Evolutionary conservation across 2,329 filamentous ascomycete genomes (phyloP), one percentile per base, ranked within the genome.

Genomic region (Myotisia sp.): DNA sequence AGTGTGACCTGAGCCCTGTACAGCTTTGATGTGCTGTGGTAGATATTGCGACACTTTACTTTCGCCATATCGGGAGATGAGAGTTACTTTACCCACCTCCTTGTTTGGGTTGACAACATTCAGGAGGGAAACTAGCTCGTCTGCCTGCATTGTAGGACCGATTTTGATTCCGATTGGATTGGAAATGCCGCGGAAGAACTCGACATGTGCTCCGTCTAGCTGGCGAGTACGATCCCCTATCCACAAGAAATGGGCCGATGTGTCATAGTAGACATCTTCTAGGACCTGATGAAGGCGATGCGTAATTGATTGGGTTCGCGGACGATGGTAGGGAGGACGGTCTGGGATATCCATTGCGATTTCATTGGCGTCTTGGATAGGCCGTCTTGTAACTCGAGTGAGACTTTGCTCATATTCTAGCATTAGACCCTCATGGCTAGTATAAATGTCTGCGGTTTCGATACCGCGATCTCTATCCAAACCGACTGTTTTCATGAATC

Each of bases 161-260:
- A 98, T 81, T 59, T 98, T 98, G 59, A 98, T 78, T 41, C 90
- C 90, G 47, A 98, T 83, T 1, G 90, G 90, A 62, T 98, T 98
- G 49, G 83, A 79, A 45, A 98, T 79, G 38, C 90, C 90, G 29
- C 90, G 79, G 70, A 95, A 92, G 67, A 92, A 98, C 60, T 98
- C 90, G 42, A 98, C 80, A 58, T 98, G 90, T 0, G 80, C 87
- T 47, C 87, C 83, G 52, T 90, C 80, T 29, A 94, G 74, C 59
- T 95, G 87, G 29, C 90, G 75, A 2, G 90, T 98, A 44, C 90
- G 81, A 58, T 98, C 90, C 36, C 90, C 90, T 48, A 98, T 92
- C 90, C 90, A 98, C 55, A 98, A 71, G 64, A 98, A 95, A 55
- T 98, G 90, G 0, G 84, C 83, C 3, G 84, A 92, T 0, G 87